These are phyloP conservation scores for Smithsoniella earleae DNA, from an alignment of 163 green algal genomes.

Conservation along the genomic window DNA sequence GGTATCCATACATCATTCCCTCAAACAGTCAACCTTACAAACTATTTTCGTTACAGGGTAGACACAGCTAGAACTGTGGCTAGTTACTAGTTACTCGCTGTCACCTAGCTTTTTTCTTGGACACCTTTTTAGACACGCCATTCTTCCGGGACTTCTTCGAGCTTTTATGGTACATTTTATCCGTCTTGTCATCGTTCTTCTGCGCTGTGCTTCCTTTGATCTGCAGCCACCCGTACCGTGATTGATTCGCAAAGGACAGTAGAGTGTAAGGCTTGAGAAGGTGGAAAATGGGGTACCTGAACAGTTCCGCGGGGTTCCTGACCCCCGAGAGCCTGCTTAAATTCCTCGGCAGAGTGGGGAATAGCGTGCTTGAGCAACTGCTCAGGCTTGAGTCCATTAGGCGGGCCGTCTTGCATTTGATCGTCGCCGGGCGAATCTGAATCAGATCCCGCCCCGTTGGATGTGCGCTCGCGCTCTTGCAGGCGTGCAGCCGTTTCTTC, in stretches of 20 bases:
- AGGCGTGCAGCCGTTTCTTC: neutral
- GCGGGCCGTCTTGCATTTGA: neutral
- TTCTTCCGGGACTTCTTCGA: too few species aligned
- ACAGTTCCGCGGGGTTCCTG: neutral
- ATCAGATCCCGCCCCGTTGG: neutral
- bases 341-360: neutral
- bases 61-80: neutral
- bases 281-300: neutral
- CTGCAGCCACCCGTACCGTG: neutral
- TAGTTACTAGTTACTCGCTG: too few species aligned
- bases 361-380: conserved; percentile 20
- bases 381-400: conserved; percentile 10
- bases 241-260: neutral
- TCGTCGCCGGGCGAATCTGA: neutral
- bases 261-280: neutral
- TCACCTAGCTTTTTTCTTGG: too few species aligned
- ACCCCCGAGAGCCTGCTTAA: conserved; percentile 7
- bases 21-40: neutral
- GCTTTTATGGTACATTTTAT: neutral
- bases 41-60: neutral
- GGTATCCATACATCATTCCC: too few species aligned
- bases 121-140: too few species aligned
- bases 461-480: neutral
- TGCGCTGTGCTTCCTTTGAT: neutral
- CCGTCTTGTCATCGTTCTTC: neutral